Evolutionary conservation across 805 yeast genomes (phyloP).

Genomic region (Ogataea parapolymorpha): DNA sequence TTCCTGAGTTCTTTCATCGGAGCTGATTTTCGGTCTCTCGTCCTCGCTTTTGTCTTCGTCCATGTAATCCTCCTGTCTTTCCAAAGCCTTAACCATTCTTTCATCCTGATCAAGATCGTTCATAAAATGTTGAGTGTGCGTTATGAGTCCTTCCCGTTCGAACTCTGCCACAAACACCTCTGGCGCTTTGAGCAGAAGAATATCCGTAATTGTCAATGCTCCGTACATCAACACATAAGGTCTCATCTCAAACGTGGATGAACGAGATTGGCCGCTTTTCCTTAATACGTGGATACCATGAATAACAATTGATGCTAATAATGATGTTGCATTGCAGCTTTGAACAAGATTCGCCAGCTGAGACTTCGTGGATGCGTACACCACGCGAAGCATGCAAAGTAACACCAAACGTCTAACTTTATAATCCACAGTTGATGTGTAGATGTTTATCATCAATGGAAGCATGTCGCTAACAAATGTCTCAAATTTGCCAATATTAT

Average conservation of each 20-base stretch:
- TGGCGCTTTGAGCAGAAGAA: conserved; percentile 44
- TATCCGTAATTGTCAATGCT: conserved; percentile 45
- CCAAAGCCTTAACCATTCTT: conserved; percentile 2
- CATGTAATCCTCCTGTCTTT: background rate
- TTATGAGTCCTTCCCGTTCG: conserved; percentile 70
- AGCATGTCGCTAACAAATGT: conserved; percentile 46
- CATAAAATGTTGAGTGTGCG: conserved; percentile 42
- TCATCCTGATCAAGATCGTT: conserved; percentile 22
- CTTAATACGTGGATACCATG: conserved; percentile 40
- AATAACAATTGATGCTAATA: conserved; percentile 60
- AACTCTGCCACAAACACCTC: conserved; percentile 44
- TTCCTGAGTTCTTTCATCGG: background rate
- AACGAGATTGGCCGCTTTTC: conserved; percentile 11
- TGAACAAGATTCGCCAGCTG: conserved; percentile 33
- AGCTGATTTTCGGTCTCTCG: conserved; percentile 1
- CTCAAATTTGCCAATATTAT: conserved; percentile 15
- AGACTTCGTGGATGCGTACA: conserved; percentile 37
- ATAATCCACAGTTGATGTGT: conserved; percentile 69
- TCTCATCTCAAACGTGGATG: conserved; percentile 22
- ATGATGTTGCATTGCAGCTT: conserved; percentile 39
- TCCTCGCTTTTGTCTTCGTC: conserved; percentile 7
- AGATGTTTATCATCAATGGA: conserved; percentile 56
- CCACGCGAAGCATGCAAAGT: conserved; percentile 50
- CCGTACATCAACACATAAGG: conserved; percentile 46
- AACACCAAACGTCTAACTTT: conserved; percentile 57